Evolutionary conservation across 139 green algal species (phyloP), one percentile per base, ranked within the genome.

Genomic region (Picochlorum sp.): DNA sequence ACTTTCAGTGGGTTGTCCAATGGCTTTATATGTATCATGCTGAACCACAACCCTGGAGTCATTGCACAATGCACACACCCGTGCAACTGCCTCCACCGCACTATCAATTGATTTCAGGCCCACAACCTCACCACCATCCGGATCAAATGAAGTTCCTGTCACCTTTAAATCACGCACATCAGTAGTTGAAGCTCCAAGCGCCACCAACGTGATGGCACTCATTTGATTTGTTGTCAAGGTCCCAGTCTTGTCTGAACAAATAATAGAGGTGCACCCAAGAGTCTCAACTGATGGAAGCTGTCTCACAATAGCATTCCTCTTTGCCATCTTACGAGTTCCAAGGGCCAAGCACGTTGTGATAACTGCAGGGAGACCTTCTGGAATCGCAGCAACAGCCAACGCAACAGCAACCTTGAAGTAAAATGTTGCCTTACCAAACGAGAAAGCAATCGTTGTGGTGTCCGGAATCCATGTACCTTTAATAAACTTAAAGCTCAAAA

Each of bases 271-370:
- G 83, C 93, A 98, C 9, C 93, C 93, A 31, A 99, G 82, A 20
- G 93, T 98, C 79, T 98, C 93, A 62, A 98, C 92, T 28, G 71
- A 87, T 0, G 92, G 92, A 62, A 98, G 85, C 71, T 92, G 92
- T 62, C 84, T 63, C 49, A 91, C 84, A 55, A 90, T 90, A 28
- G 83, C 84, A 57, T 85, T 73, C 31, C 71, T 56, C 45, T 84
- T 70, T 8, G 92, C 92, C 92, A 98, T 97, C 68, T 92, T 94
- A 45, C 92, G 76, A 1, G 94, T 99, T 44, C 93, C 94, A 23
- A 99, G 85, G 4, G 94, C 94, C 57, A 99, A 83, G 77, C 94
- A 99, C n/a, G 94, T 99, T 45, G 94, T 99, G 72, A 99, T 98
- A 4, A 99, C 93, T 6, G 94, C 94, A 50, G 94, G 94, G 24